Evolutionary conservation across 768 basidiomycete genomes (phyloP).

Genomic region (Pleurotus pulmonarius): DNA sequence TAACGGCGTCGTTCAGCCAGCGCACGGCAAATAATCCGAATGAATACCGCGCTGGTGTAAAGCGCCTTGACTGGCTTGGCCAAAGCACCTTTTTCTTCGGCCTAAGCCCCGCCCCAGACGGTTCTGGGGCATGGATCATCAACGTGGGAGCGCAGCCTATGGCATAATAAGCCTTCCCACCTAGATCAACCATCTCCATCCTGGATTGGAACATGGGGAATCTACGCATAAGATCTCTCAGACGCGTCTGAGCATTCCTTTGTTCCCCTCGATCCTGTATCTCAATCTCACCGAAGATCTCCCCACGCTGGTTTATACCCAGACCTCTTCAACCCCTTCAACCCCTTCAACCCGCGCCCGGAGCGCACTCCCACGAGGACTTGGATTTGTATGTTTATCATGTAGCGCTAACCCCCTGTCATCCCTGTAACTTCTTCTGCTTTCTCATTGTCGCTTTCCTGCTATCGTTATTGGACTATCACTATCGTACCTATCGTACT

Average conservation of each 20-base stretch:
- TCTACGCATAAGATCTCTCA: background rate
- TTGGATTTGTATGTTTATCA: background rate
- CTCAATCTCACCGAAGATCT: background rate
- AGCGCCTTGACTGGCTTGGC: slow-evolving; percentile 14
- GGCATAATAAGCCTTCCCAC: background rate
- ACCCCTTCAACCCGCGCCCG: background rate
- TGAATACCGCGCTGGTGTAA: slow-evolving; percentile 11
- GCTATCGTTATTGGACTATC: slow-evolving; percentile 8
- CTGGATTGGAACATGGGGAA: background rate
- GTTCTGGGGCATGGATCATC: slow-evolving; percentile 12
- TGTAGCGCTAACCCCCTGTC: background rate
- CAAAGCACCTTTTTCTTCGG: slow-evolving; percentile 13
- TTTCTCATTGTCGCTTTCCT: background rate
- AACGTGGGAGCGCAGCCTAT: slow-evolving; percentile 3
- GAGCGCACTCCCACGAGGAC: background rate
- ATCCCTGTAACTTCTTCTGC: background rate
- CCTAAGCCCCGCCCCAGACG: slow-evolving; percentile 14
- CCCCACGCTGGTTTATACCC: background rate
- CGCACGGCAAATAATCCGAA: slow-evolving; percentile 9
- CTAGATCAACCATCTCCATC: background rate
- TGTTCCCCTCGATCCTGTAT: background rate
- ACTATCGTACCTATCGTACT: background rate
- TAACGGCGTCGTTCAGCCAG: slow-evolving; percentile 9
- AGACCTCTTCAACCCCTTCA: background rate
- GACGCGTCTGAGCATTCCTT: background rate